Evolutionary conservation across 192 early-diverging fungal genomes (phyloP), one percentile per base, ranked within the genome.

Genomic region (Funneliformis mosseae): DNA sequence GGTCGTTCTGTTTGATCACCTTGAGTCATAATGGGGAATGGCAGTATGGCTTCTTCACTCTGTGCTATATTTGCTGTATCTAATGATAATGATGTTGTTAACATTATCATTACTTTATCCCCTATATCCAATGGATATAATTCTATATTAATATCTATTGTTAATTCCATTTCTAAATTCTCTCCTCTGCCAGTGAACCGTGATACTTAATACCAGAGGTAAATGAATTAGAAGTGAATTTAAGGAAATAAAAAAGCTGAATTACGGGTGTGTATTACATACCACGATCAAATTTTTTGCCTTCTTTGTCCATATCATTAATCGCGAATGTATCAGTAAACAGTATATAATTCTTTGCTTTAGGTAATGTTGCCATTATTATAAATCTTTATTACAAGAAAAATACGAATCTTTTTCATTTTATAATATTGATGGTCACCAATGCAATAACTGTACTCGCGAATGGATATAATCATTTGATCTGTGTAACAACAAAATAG

Each of bases 261-360:
- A n/a, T n/a, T n/a, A n/a, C n/a, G n/a, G n/a, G n/a, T n/a, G n/a
- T 14, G 66, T 2, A 25, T 78, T 64, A 50, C 46, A 77, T 89
- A 96, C 94, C 94, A 86, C 97, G 88, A 84, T 97, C 97, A 81
- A 99, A 99, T 79, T 94, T 93, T 82, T 97, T 97, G 74, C 96
- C 96, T 69, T 92, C 92, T 72, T 91, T 91, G 88, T 97, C 93
- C 46, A 96, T 86, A 81, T 97, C 95, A 77, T 92, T 94, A 77
- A 97, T 92, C 76, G 94, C 94, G 82, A 97, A 97, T 61, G 94
- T 93, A 80, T 95, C 96, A 68, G 88, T 88, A 85, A 97, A 98
- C 39, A 94, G 88, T 88, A 89, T 92, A 87, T 96, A 92, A 81
- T 89, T 91, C 83, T 88, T 88, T 28, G 88, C 82, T 55, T 55